Conservation (phyloP, 805 yeast genomes). For the Candida succiphila region DNA sequence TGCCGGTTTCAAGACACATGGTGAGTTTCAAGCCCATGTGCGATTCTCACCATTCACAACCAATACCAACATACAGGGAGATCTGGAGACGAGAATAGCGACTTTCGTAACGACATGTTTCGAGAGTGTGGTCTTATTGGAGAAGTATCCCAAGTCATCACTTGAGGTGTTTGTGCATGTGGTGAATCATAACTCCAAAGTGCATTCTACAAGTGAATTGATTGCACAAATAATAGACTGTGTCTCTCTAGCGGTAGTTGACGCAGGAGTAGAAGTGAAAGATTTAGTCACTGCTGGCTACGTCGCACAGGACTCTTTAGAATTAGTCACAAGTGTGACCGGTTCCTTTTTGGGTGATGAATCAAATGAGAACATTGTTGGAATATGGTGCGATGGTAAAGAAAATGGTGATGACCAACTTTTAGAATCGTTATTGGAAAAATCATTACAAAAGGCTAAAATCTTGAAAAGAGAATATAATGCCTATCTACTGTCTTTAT, state of each 20-base stretch:
- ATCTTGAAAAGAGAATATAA: constrained; percentile 34
- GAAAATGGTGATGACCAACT: constrained; percentile 24
- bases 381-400: constrained; percentile 42
- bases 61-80: constrained; percentile 1
- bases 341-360: constrained; percentile 39
- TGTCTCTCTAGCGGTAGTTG: constrained; percentile 66
- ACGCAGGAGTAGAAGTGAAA: constrained; percentile 72
- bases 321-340: constrained; percentile 14
- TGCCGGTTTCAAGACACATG: constrained; percentile 20
- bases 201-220: constrained; percentile 23
- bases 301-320: constrained; percentile 10
- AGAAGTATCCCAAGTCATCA: constrained; percentile 82
- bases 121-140: constrained; percentile 36
- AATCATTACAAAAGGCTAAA: constrained; percentile 33
- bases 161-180: constrained; percentile 70
- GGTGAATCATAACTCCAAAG: constrained; percentile 32
- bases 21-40: constrained; percentile 15
- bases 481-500: constrained; percentile 15
- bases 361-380: constrained; percentile 48
- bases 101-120: constrained; percentile 26
- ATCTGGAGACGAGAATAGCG: constrained; percentile 24
- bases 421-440: constrained; percentile 14
- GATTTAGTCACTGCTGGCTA: constrained; percentile 66
- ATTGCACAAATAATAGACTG: constrained; percentile 43
- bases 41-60: constrained; percentile 37